These are phyloP conservation scores for Teunomyces pallodes DNA, from an alignment of 805 yeast genomes.

Conservation along the genomic window DNA sequence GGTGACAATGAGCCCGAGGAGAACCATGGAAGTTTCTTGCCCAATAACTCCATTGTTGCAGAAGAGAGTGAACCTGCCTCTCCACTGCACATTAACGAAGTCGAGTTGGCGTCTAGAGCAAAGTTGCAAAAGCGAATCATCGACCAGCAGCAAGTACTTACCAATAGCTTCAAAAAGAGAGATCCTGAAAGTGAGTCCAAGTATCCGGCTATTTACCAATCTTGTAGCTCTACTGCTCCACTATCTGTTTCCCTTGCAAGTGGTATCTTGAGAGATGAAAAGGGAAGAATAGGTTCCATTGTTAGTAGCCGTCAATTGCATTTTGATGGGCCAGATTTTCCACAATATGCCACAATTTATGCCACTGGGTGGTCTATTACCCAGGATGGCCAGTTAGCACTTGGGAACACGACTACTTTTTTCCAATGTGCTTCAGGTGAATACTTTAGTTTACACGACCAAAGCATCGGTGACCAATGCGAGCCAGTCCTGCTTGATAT, in stretches of 20 bases:
- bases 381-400: constrained; percentile 28
- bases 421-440: constrained; percentile 42
- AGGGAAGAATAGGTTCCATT: constrained; percentile 35
- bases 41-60: not conserved
- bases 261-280: constrained; percentile 30
- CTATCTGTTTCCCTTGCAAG: constrained; percentile 28
- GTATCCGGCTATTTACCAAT: not conserved
- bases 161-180: not conserved
- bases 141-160: not conserved
- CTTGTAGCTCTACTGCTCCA: constrained; percentile 24
- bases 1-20: constrained; percentile 1
- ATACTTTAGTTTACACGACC: constrained; percentile 37
- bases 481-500: constrained; percentile 35
- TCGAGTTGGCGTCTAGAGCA: not conserved
- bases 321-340: constrained; percentile 38
- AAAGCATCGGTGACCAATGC: constrained; percentile 32
- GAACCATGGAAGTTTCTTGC: not conserved
- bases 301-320: constrained; percentile 39
- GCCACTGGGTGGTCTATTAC: constrained; percentile 42
- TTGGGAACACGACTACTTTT: constrained; percentile 30
- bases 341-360: constrained; percentile 36
- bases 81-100: not conserved
- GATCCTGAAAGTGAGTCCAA: not conserved
- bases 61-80: not conserved
- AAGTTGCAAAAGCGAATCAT: not conserved